phyloP scores from a whole-genome alignment of 805 yeast genomes.

The Metschnikowia lochheadii region DNA sequence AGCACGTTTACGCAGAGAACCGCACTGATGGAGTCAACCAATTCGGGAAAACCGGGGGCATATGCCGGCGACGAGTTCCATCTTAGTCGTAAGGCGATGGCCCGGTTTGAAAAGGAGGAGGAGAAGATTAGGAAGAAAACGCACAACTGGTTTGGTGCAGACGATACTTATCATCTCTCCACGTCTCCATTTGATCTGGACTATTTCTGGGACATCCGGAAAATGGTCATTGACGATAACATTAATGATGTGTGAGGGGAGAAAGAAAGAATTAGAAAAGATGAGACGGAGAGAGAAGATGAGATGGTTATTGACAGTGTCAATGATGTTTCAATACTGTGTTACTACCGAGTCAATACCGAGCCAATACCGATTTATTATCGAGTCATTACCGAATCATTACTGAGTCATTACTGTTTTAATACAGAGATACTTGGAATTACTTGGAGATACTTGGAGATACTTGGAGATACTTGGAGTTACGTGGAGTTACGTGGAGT shows the following conservation, averaged over 20 bases:
- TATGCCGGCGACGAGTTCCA: slow-evolving; percentile 25
- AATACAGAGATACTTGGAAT: too few species aligned
- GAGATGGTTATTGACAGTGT: not conserved
- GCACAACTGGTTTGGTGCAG: slow-evolving; percentile 35
- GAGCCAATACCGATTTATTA: too few species aligned
- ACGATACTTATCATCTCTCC: slow-evolving; percentile 23
- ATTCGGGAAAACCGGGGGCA: slow-evolving; percentile 7
- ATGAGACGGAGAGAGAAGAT: not conserved
- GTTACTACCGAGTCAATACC: too few species aligned
- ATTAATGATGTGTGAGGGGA: not conserved
- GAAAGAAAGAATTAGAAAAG: not conserved
- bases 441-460: too few species aligned
- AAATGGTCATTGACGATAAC: slow-evolving; percentile 37
- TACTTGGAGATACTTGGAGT: too few species aligned
- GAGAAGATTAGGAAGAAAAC: slow-evolving; percentile 30
- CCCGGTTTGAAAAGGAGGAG: slow-evolving; percentile 35
- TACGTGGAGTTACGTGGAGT: too few species aligned
- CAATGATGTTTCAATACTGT: too few species aligned
- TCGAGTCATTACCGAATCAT: too few species aligned
- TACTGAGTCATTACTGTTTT: too few species aligned
- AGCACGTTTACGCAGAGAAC: slow-evolving; percentile 39
- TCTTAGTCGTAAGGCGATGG: slow-evolving; percentile 25
- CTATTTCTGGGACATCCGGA: slow-evolving; percentile 41
- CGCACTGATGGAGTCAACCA: slow-evolving; percentile 25
- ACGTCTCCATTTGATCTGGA: slow-evolving; percentile 20